These are phyloP conservation scores for Trametes villosa DNA, from an alignment of 768 basidiomycete genomes.

Conservation along the genomic window DNA sequence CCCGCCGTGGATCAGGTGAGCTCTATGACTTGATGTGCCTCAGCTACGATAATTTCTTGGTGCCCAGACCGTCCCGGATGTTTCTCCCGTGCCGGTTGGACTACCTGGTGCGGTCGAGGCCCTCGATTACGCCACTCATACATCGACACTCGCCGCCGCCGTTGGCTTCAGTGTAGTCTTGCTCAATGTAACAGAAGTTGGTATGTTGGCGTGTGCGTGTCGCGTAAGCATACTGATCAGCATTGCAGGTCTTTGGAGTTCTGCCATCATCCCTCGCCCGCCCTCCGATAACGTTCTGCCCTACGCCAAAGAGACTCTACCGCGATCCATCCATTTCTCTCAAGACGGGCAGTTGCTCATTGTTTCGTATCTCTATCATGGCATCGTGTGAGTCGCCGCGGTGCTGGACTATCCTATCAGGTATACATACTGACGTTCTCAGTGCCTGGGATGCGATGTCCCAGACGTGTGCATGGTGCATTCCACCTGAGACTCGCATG, in stretches of 20 bases:
- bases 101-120: neutral
- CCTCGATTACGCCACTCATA: neutral
- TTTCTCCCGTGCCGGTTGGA: neutral
- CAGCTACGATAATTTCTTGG: neutral
- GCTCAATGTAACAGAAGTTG: neutral
- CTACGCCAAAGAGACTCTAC: neutral
- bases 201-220: no score
- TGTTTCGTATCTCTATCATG: neutral
- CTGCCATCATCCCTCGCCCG: neutral
- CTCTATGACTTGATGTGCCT: no score
- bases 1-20: neutral
- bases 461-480: neutral
- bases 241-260: neutral
- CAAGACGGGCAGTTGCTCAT: neutral
- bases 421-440: neutral
- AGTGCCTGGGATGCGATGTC: neutral
- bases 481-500: neutral
- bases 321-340: neutral
- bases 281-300: neutral
- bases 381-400: neutral
- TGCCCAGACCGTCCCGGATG: neutral
- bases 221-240: neutral
- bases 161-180: neutral
- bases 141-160: neutral
- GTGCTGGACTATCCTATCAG: neutral